These are phyloP conservation scores for Camellia sinensis DNA, from an alignment of 148 eudicot species.

Conservation along the genomic window DNA sequence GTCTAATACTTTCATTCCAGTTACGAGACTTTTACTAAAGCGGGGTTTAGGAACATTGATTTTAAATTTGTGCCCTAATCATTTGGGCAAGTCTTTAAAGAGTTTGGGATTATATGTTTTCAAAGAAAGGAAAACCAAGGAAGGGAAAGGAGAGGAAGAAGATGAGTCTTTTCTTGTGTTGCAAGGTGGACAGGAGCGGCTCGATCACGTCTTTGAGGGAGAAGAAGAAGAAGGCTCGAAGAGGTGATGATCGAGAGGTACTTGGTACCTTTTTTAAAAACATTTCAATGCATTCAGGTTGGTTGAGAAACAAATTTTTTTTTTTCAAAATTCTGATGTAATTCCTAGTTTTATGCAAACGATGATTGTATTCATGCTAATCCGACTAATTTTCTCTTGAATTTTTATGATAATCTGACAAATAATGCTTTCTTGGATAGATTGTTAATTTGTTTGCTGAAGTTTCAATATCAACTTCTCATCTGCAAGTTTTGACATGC, in stretches of 20 bases:
- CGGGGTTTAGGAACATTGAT: no score
- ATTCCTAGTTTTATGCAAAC: neutral
- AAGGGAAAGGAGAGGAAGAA: slow-evolving; percentile 13
- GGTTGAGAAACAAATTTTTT: neutral
- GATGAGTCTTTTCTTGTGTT: slow-evolving; percentile 49
- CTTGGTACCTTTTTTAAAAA: slow-evolving; percentile 50
- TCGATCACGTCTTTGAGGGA: slow-evolving; percentile 29
- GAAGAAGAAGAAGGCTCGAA: slow-evolving; percentile 12
- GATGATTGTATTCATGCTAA: neutral
- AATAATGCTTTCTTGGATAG: neutral
- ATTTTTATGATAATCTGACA: neutral
- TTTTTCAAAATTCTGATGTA: neutral
- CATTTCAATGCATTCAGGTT: slow-evolving; percentile 33
- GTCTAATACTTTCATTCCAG: no score
- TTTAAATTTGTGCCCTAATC: no score
- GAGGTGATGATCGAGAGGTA: slow-evolving; percentile 29
- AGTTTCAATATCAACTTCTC: no score
- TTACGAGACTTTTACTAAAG: no score
- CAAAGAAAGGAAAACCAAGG: no score
- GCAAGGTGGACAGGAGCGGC: slow-evolving; percentile 28
- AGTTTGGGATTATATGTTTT: neutral
- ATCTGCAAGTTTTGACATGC: no score
- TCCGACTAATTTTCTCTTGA: neutral
- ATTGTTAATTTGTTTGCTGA: neutral
- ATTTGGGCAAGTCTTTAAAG: neutral